A percentile compares a stretch with the other conserved stretches of the same genome.
phyloP scores from a whole-genome alignment of 139 green algal genomes.

The Micractinium sp. region DNA sequence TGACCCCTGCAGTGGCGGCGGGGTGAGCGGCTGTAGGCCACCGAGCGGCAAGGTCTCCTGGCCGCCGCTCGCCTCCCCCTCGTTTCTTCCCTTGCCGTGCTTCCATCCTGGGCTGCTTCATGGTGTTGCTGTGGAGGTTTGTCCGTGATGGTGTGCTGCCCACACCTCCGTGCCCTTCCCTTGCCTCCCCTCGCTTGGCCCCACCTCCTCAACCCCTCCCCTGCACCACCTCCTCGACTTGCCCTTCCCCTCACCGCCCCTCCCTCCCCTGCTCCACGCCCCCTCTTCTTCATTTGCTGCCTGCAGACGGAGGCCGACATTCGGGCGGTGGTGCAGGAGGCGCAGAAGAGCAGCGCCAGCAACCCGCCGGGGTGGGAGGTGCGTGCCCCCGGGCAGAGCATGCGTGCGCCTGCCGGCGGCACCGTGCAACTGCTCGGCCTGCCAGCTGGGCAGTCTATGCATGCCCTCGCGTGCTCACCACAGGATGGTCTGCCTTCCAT shows the following conservation, averaged over 20 bases:
- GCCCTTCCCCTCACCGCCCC: background rate
- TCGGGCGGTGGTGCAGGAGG: constrained; percentile 33
- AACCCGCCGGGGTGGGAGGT: constrained; percentile 33
- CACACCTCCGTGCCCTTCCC: background rate
- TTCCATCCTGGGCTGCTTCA: background rate
- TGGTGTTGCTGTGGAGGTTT: background rate
- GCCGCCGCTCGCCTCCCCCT: too few species aligned
- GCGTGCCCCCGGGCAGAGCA: background rate
- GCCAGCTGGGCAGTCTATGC: too few species aligned
- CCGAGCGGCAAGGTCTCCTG: too few species aligned
- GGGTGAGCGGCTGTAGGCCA: too few species aligned
- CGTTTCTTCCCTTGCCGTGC: background rate
- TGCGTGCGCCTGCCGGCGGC: too few species aligned
- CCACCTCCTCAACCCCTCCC: background rate
- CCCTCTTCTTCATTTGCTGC: background rate
- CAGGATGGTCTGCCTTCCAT: too few species aligned
- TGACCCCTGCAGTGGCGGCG: too few species aligned
- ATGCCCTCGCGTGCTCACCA: too few species aligned
- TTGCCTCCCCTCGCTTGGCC: background rate
- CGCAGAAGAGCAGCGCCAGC: constrained; percentile 24
- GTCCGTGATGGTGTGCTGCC: background rate
- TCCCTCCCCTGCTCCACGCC: background rate
- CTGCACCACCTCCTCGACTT: background rate
- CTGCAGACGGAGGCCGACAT: constrained; percentile 49
- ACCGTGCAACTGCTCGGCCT: too few species aligned